Conservation (phyloP, 1,139 yeast species). For the Saccharomyces hybrid region DNA sequence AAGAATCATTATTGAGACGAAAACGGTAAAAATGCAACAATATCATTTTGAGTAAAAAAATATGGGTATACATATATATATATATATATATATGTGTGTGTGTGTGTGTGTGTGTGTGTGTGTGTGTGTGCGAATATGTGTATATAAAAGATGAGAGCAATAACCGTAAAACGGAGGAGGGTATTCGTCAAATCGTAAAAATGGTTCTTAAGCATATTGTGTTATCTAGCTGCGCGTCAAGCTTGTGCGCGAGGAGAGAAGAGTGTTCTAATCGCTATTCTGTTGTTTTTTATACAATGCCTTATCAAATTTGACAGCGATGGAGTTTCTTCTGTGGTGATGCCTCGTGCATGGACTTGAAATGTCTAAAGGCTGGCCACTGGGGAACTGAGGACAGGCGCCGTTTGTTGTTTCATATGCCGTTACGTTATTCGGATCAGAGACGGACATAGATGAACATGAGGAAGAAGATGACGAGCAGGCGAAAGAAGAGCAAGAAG, state of each 20-base stretch:
- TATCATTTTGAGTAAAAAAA: neutral
- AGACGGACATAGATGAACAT: neutral
- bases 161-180: neutral
- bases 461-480: neutral
- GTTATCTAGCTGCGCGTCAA: neutral
- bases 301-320: constrained; percentile 28
- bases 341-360: constrained; percentile 22
- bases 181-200: neutral
- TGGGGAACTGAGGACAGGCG: neutral
- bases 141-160: neutral
- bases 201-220: neutral
- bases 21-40: neutral
- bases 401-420: neutral
- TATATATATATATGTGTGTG: neutral
- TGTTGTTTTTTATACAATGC: constrained; percentile 11
- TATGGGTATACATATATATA: neutral
- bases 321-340: constrained; percentile 31
- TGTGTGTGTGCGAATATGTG: neutral
- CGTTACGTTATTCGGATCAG: neutral
- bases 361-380: neutral
- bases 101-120: neutral
- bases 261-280: neutral
- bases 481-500: neutral
- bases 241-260: neutral
- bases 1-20: neutral